Conservation (phyloP, 495 filamentous ascomycete species). For the Aspergillus bridgeri region DNA sequence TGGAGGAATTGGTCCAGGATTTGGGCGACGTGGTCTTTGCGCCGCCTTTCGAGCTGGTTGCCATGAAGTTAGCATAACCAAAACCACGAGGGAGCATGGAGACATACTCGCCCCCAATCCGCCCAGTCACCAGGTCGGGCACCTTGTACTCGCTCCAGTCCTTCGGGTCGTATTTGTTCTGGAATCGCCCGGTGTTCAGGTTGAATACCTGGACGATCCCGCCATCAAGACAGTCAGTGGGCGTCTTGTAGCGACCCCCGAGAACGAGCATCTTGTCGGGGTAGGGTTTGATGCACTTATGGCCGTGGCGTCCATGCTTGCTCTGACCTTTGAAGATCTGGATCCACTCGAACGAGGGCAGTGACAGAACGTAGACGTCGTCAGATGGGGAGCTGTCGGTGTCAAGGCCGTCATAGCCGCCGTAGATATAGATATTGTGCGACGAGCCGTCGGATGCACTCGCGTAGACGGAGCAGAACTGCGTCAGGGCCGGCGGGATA, state of each 20-base stretch:
- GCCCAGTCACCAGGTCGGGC: conserved; percentile 50
- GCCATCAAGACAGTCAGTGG: conserved; percentile 45
- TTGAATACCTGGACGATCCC: conserved; percentile 62
- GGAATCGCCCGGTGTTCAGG: conserved; percentile 55
- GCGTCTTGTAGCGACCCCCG: conserved; percentile 47
- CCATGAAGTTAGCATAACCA: not conserved
- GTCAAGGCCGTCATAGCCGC: conserved; percentile 57
- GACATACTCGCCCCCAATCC: conserved; percentile 60
- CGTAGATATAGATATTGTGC: conserved; percentile 74
- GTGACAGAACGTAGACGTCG: conserved; percentile 69
- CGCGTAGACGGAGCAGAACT: conserved; percentile 65
- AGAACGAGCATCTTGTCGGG: conserved; percentile 71
- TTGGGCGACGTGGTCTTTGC: conserved; percentile 51
- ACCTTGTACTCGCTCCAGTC: conserved; percentile 58
- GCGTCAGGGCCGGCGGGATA: conserved; percentile 48
- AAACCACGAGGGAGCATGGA: conserved; percentile 19
- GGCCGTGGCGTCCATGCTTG: conserved; percentile 53
- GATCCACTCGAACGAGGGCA: conserved; percentile 77
- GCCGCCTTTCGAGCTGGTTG: conserved; percentile 41
- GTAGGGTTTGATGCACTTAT: conserved; percentile 65
- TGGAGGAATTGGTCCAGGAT: conserved; percentile 48
- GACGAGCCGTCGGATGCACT: conserved; percentile 57
- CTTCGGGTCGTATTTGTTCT: conserved; percentile 57
- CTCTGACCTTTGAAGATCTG: conserved; percentile 48
- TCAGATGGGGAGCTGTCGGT: conserved; percentile 42